Base-by-base conservation (phyloP, 352 stramenopile genomes). In the Pythium diclinum region DNA sequence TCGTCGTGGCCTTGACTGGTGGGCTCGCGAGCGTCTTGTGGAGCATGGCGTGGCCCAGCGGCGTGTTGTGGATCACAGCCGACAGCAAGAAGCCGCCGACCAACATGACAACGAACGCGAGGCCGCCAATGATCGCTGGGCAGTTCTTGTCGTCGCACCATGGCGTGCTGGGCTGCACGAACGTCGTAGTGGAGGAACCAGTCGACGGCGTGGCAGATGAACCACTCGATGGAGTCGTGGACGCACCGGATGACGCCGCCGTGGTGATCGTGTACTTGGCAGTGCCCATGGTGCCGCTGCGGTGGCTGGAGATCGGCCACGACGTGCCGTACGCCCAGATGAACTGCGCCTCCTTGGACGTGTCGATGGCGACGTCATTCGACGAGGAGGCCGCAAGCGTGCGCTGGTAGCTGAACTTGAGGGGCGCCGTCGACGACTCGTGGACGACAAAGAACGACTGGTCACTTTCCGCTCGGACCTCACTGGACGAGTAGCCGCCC, bases 321-420 rank as follows among this genome's bases (percentile, higher is more conserved):
- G 78, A 83, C 3, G 68, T 78, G 46, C 77, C 81, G 65, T 90
- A 91, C 11, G 81, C 77, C 85, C 85, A 94, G 57, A 92, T 85
- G 58, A 91, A 83, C 34, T 76, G 68, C 10, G 70, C 72, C 0
- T 66, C 55, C 5, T 23, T 63, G 9, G 60, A 75, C 9, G 79
- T 49, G 25, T 76, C 73, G 55, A 92, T 73, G 1, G 61, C 60
- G 11, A 94, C 73, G 56, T 91, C 81, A 21, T 73, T 76, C 4
- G 65, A 42, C 4, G 77, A 73, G 19, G 73, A 68, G 9, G 79
- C 82, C 10, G 72, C 75, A 21, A 94, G 61, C 40, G 76, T 79
- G 30, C 85, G 81, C 69, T 92, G 80, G 69, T 83, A 91, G 63
- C 73, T 87, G 68, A 91, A 94, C 59, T 72, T 80, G 69, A 89